Base-by-base conservation (phyloP, 2,329 filamentous ascomycete species). In the Raffaelea ambrosiae region DNA sequence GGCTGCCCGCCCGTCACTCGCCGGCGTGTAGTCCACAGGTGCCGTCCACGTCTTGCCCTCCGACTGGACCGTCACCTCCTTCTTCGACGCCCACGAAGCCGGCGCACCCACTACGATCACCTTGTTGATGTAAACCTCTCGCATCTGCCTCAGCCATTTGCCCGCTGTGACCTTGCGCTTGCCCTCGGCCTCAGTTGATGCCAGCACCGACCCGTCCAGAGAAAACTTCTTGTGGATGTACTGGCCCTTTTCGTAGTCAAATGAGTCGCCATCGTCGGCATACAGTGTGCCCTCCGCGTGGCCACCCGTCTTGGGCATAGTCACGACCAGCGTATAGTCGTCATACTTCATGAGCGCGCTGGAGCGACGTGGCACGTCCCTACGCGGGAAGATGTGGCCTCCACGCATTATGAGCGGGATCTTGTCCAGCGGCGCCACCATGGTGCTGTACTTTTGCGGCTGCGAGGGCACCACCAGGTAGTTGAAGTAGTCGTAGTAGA, bases 401-500 rank as follows among this genome's bases (percentile, higher is more conserved):
- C 88, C 91, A 56, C 86, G 88, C 85, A 97, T 93, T 40, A 98
- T 73, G 14, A 98, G 68, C 1, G 93, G 91, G 18, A 95, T 86
- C 58, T 84, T 88, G 48, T 95, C 86, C 3, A 97, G 73, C 0
- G 90, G 87, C 0, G 91, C 87, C 1, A 79, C 67, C 35, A 96
- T 71, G 1, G 78, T 84, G 52, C 88, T 72, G 36, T 69, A 70
- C 63, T 84, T 84, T 54, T 87, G 86, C 53, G 83, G 81, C 21
- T 84, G 77, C 20, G 82, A 83, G 36, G 72, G 66, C 60, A 94
- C 81, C 40, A 80, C 71, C 39, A 84, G 80, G 68, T 88, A 96
- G 58, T 88, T 88, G 62, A 93, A 94, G 70, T 98, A 98, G 66
- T 97, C 87, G 60, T 90, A 98, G 66, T 98, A 97, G 46, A 86